A percentile compares a stretch with the other conserved stretches of the same genome.
phyloP scores from a whole-genome alignment of 2,329 filamentous ascomycete species.

The Davidsoniella australis region DNA sequence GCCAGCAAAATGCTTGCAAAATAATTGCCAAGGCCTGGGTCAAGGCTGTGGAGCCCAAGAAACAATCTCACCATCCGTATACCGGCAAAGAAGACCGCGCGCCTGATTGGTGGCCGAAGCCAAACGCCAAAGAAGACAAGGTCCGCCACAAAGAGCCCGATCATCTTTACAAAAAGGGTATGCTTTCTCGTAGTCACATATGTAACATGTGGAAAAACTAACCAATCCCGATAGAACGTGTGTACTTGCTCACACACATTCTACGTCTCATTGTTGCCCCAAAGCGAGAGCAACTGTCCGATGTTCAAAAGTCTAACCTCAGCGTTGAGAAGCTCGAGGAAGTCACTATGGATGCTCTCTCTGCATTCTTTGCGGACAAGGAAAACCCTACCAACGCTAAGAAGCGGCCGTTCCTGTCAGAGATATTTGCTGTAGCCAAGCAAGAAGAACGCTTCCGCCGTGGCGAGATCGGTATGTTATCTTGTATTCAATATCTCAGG shows the following conservation, averaged over 20 bases:
- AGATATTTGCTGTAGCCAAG: slow-evolving; percentile 44
- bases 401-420: slow-evolving; percentile 38
- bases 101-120: slow-evolving; percentile 50
- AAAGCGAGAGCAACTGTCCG: slow-evolving; percentile 29
- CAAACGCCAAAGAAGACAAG: slow-evolving; percentile 30
- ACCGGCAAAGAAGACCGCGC: slow-evolving; percentile 44
- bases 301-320: slow-evolving; percentile 35
- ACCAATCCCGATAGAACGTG: slow-evolving; percentile 30
- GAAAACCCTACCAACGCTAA: slow-evolving; percentile 33
- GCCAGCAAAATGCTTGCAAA: slow-evolving; percentile 57
- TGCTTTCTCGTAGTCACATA: slow-evolving; percentile 12
- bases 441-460: slow-evolving; percentile 38
- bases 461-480: slow-evolving; percentile 36
- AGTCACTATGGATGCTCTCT: slow-evolving; percentile 39
- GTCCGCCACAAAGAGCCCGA: slow-evolving; percentile 58
- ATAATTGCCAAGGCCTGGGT: slow-evolving; percentile 60
- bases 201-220: slow-evolving; percentile 8
- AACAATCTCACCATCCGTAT: slow-evolving; percentile 59
- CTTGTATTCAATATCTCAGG: not conserved
- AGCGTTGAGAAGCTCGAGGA: slow-evolving; percentile 40
- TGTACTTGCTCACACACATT: slow-evolving; percentile 42
- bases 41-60: slow-evolving; percentile 58
- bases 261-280: slow-evolving; percentile 39
- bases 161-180: slow-evolving; percentile 52
- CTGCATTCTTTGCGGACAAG: slow-evolving; percentile 40